Evolutionary conservation across 164 flowering plant genomes (phyloP).

Genomic region (Tetracentron sinense): DNA sequence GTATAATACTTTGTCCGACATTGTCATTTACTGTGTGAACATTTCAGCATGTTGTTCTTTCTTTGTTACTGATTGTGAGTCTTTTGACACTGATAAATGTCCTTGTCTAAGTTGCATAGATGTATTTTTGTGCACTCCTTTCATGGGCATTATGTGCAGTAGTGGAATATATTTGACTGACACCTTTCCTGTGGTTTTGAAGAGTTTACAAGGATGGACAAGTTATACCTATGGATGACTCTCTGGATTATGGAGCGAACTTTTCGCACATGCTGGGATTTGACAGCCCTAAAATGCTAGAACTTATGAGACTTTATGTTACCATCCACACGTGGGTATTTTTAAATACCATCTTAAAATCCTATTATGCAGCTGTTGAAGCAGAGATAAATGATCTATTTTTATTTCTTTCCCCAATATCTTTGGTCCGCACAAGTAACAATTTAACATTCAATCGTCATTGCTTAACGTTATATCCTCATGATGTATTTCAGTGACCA

Average conservation of each 20-base stretch:
- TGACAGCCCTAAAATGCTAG: slow-evolving; percentile 82
- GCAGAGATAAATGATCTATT: not conserved
- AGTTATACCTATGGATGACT: slow-evolving; percentile 53
- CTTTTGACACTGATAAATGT: not conserved
- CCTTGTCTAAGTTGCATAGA: not conserved
- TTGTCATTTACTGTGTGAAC: too few species aligned
- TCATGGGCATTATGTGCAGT: not conserved
- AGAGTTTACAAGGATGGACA: slow-evolving; percentile 84
- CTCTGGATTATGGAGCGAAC: slow-evolving; percentile 92
- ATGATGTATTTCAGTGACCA: slow-evolving; percentile 71
- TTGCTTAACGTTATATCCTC: not conserved
- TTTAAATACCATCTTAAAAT: not conserved
- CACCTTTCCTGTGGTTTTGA: slow-evolving; percentile 16
- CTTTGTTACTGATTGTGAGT: not conserved
- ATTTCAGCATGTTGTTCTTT: not conserved
- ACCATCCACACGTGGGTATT: slow-evolving; percentile 77
- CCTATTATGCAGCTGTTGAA: not conserved
- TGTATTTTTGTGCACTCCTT: not conserved
- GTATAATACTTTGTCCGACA: too few species aligned
- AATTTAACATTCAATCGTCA: not conserved
- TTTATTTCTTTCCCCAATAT: not conserved
- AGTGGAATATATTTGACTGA: not conserved
- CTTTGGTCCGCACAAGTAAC: not conserved
- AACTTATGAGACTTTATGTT: slow-evolving; percentile 94
- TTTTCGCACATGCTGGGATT: slow-evolving; percentile 97